Conservation (phyloP, 139 green algal genomes). For the Eudorina sp. region DNA sequence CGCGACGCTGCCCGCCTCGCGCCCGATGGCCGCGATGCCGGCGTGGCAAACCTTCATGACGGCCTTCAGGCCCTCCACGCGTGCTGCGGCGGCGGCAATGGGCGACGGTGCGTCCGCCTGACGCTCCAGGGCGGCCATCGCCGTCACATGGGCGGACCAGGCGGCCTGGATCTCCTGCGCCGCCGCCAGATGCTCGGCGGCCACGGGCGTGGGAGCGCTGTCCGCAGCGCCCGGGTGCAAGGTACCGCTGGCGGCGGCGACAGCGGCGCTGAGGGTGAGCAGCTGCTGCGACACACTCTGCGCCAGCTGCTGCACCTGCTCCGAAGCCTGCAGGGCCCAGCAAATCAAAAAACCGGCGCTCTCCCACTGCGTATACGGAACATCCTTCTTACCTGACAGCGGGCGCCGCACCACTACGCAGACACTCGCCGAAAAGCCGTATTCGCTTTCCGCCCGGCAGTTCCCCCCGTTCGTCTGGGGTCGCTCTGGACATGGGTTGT, state of each 20-base stretch:
- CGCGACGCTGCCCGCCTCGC: neutral
- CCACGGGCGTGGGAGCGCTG: neutral
- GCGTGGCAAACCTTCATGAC: neutral
- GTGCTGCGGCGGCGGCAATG: neutral
- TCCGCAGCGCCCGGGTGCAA: neutral
- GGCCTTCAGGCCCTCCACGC: neutral
- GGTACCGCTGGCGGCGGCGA: neutral
- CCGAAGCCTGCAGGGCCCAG: conserved; percentile 44
- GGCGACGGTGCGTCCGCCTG: conserved; percentile 37
- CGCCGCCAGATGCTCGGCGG: conserved; percentile 1
- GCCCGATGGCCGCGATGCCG: neutral
- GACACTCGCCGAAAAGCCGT: too few species aligned
- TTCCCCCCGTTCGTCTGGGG: too few species aligned
- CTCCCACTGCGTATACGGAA: too few species aligned
- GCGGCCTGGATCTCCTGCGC: conserved; percentile 49
- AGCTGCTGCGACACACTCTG: conserved; percentile 48
- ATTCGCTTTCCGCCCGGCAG: too few species aligned
- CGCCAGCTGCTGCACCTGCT: conserved; percentile 50
- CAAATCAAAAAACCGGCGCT: too few species aligned
- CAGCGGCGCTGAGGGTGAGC: conserved; percentile 50
- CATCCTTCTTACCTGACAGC: too few species aligned
- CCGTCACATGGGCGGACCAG: conserved; percentile 44
- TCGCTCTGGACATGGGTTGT: too few species aligned
- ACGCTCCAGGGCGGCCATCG: conserved; percentile 24
- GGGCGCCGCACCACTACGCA: too few species aligned